Evolutionary conservation across 164 flowering plant species (phyloP), one percentile per base, ranked within the genome.

Genomic region (Aristolochia fimbriata): DNA sequence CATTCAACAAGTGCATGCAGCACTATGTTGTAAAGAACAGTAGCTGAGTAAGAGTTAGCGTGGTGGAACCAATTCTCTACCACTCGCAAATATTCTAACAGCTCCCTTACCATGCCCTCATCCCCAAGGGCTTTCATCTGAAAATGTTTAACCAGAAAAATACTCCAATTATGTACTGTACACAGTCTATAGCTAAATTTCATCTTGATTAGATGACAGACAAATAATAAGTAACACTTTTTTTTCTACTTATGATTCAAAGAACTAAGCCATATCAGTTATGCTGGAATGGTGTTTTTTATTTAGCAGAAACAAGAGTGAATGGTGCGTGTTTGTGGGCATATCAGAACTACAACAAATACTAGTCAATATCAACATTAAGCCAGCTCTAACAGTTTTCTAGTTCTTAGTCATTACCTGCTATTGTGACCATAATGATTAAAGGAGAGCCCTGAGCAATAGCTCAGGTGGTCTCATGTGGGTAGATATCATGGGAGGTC

Each of bases 91-190:
- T 80, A 81, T 5, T 73, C 78, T 20, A 84, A 64, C 65, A 83
- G 58, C 71, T 85, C 84, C 22, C 62, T 70, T 59, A 73, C 65
- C 91, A 86, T 83, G 19, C 94, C 91, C 66, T 93, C 97, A 57
- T 76, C 66, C 60, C 96, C 99, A 67, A 93, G 81, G 53, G 88
- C 94, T 76, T 66, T 85, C 66, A 90, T 64, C 97, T 92, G 66
- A 59, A 65, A 72, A 15, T 3, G 43, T 37, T 0, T 37, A 37
- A 37, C 12, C 43, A 37, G 43, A 37, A 37, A 37, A 62, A 52
- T 41, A 19, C 33, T 14, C 48, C 48, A 14, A 16, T 17, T 9
- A 10, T 19, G 41, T 19, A 43, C 15, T 56, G 2, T 24, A 30
- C 16, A 15, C 10, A 5, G 16, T 6, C 16, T 25, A 25, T 33